Percentiles rank a stretch among this genome's conserved stretches.
Conservation (phyloP, 495 filamentous ascomycete genomes). For the Lasiosphaeriaceae sp. region DNA sequence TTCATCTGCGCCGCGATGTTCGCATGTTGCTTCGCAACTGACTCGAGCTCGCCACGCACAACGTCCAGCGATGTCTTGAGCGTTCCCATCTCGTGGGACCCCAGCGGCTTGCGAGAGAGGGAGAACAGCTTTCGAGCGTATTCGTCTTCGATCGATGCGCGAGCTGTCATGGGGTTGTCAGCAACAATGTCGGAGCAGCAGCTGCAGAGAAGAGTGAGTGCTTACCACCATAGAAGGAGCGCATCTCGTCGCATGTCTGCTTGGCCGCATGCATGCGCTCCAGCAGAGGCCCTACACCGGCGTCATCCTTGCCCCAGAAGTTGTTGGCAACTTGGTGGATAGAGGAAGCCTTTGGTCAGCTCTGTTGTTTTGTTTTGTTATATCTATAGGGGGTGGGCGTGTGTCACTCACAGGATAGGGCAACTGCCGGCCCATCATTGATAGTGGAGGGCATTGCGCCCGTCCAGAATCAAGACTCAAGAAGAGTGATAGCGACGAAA, state of each 20-base stretch:
- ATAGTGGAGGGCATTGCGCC: conserved; percentile 30
- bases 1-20: conserved; percentile 92
- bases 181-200: background rate
- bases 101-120: conserved; percentile 82
- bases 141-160: conserved; percentile 93
- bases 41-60: conserved; percentile 86
- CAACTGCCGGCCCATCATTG: conserved; percentile 39
- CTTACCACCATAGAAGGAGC: conserved; percentile 83
- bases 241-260: conserved; percentile 90
- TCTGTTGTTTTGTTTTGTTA: background rate
- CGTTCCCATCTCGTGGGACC: conserved; percentile 82
- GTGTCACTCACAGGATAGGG: conserved; percentile 40
- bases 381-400: background rate
- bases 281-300: conserved; percentile 85
- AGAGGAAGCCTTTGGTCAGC: conserved; percentile 2
- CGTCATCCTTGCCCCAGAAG: conserved; percentile 99
- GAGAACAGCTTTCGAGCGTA: conserved; percentile 89
- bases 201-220: background rate
- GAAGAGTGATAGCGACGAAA: no score
- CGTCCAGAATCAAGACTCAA: conserved; percentile 1
- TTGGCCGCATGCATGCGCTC: conserved; percentile 97
- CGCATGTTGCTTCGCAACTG: conserved; percentile 89
- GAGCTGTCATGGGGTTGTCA: conserved; percentile 51
- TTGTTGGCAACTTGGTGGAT: conserved; percentile 86
- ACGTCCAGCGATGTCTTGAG: conserved; percentile 80